Percentiles rank a stretch among this genome's conserved stretches.
These are phyloP conservation scores for Acarospora socialis DNA, from an alignment of 2,329 filamentous ascomycete genomes.

Conservation along the genomic window DNA sequence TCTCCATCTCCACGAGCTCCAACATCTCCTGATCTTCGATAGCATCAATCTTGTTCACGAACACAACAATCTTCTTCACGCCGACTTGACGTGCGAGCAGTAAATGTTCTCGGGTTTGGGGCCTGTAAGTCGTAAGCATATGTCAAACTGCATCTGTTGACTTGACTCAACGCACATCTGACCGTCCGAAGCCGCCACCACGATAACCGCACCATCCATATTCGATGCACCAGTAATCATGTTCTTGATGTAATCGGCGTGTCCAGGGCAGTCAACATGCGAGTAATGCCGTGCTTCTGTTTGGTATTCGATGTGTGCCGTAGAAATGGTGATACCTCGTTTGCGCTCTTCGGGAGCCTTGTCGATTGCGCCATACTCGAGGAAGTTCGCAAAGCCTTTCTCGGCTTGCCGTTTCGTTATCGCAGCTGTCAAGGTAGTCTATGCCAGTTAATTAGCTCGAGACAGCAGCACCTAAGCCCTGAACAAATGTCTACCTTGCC, in stretches of 20 bases:
- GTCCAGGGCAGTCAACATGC: slow-evolving; percentile 98
- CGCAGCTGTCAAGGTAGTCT: slow-evolving; percentile 96
- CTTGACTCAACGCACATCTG: slow-evolving; percentile 54
- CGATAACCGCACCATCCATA: slow-evolving; percentile 98
- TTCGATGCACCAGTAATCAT: slow-evolving; percentile 99
- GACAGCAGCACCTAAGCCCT: slow-evolving; percentile 12
- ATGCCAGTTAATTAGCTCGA: slow-evolving; percentile 15
- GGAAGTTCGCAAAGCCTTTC: slow-evolving; percentile 85
- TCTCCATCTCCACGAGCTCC: slow-evolving; percentile 99
- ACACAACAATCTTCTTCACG: slow-evolving; percentile 95
- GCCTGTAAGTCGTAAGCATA: slow-evolving; percentile 33
- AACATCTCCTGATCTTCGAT: slow-evolving; percentile 98
- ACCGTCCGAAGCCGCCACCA: slow-evolving; percentile 93
- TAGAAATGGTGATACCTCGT: slow-evolving; percentile 99
- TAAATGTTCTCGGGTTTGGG: slow-evolving; percentile 96
- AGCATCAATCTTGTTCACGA: slow-evolving; percentile 98
- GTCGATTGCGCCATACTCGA: slow-evolving; percentile 96
- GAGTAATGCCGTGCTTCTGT: slow-evolving; percentile 94
- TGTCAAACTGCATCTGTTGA: background rate
- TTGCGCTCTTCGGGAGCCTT: slow-evolving; percentile 99
- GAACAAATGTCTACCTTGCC: slow-evolving; percentile 58
- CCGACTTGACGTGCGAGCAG: slow-evolving; percentile 95
- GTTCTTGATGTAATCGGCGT: slow-evolving; percentile 99
- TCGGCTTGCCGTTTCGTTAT: slow-evolving; percentile 97
- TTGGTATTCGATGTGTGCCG: slow-evolving; percentile 95